Base-by-base conservation (phyloP, 192 early-diverging fungal species). In the Backusella morwellensis region DNA sequence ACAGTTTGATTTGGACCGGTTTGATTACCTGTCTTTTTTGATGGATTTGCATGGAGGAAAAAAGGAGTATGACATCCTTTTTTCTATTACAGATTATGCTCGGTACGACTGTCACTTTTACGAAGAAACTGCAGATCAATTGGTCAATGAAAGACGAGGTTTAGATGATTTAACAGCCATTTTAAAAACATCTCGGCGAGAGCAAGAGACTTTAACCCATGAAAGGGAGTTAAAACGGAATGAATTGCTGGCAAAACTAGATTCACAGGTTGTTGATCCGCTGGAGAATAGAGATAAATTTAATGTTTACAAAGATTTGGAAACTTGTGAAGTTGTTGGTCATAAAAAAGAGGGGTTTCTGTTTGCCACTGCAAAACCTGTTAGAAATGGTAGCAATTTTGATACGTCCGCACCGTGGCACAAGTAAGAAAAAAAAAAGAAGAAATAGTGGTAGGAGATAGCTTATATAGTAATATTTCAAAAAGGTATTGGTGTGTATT, bases 401-500 rank as follows among this genome's bases (percentile, higher is more conserved):
- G 80, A 80, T 32, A 41, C 73, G 52, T 41, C 77, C 56, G 74
- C 54, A 19, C 72, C n/a, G 42, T 87, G 84, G 80, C 82, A 86
- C 63, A 88, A 86, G 78, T 84, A 87, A 83, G 81, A 3, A 44
- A 44, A 44, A 44, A 44, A 44, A 17, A 44, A 44, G 14, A 44
- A 14, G 11, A 26, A 1, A 63, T 32, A 32, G 32, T 32, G 2
- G 1, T 32, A 12, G 3, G 21, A 12, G 4, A 63, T 23, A 14
- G 2, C 23, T 29, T 12, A 11, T 29, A 9, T 2, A 12, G 4
- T 29, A 63, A 26, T 4, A 63, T 7, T 29, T 29, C 8, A 19
- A 40, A 40, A 41, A 90, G 87, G 50, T 90, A 90, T 44, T 92
- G 91, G 91, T 92, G 91, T 78, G 90, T 93, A 6, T 80, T 93